Conservation (phyloP, 257 asterid genomes). For the Penstemon newberryi region DNA sequence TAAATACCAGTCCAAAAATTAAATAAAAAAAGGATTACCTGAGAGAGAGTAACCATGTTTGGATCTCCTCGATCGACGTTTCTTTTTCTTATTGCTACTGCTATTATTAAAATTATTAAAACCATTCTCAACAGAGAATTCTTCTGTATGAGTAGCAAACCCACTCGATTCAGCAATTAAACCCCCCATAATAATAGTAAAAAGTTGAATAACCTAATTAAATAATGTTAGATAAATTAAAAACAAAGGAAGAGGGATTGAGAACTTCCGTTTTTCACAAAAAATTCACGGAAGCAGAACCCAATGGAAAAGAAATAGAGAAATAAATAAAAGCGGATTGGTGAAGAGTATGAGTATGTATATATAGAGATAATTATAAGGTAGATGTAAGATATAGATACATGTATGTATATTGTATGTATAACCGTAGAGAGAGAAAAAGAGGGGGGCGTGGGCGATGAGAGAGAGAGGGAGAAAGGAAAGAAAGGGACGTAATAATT, state of each 20-base stretch:
- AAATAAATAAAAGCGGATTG: background rate
- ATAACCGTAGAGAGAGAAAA: conserved; percentile 26
- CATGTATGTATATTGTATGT: conserved; percentile 21
- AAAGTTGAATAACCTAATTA: background rate
- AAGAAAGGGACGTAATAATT: conserved; percentile 22
- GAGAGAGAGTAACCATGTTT: conserved; percentile 31
- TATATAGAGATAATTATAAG: conserved; percentile 1
- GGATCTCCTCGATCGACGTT: conserved; percentile 41
- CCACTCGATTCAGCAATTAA: conserved; percentile 34
- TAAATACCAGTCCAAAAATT: too few species aligned
- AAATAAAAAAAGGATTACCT: conserved; percentile 25
- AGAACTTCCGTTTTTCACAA: conserved; percentile 33
- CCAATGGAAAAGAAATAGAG: conserved; percentile 6
- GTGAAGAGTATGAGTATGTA: background rate
- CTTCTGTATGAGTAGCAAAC: conserved; percentile 28
- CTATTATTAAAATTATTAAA: conserved; percentile 12
- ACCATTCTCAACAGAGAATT: conserved; percentile 29
- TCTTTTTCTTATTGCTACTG: conserved; percentile 32
- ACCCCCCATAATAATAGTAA: conserved; percentile 36
- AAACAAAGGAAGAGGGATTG: background rate
- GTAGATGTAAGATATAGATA: conserved; percentile 15
- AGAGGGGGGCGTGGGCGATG: conserved; percentile 11
- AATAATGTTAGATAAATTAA: background rate
- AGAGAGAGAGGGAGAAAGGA: background rate
- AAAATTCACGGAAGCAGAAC: conserved; percentile 33